These are phyloP conservation scores for Psilocybe mexicana DNA, from an alignment of 1,284 basidiomycete genomes.

Conservation along the genomic window DNA sequence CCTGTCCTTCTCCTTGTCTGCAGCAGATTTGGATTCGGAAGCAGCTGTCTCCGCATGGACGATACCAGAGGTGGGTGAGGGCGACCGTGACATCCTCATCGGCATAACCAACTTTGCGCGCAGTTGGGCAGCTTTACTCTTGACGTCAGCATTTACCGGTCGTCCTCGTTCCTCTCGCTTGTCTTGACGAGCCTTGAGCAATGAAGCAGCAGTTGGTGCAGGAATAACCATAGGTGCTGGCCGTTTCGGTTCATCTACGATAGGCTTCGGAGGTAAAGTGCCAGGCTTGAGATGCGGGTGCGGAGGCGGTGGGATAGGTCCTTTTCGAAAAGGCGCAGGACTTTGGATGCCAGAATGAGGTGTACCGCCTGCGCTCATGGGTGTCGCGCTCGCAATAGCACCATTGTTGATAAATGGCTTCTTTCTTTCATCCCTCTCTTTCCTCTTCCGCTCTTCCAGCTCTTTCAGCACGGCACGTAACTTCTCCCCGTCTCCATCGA, in stretches of 20 bases:
- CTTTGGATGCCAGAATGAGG: slow-evolving; percentile 18
- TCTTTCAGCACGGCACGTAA: slow-evolving; percentile 61
- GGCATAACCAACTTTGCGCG: slow-evolving; percentile 1
- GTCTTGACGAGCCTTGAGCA: slow-evolving; percentile 10
- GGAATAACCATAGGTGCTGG: background rate
- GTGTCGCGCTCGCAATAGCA: slow-evolving; percentile 6
- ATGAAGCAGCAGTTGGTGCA: background rate
- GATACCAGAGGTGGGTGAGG: slow-evolving; percentile 11
- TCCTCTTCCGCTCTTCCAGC: slow-evolving; percentile 54
- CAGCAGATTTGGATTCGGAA: slow-evolving; percentile 19
- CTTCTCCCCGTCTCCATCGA: slow-evolving; percentile 62
- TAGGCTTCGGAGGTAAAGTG: slow-evolving; percentile 1
- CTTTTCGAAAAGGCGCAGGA: slow-evolving; percentile 16
- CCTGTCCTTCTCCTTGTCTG: slow-evolving; percentile 35
- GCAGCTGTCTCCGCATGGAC: background rate
- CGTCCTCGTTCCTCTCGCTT: background rate
- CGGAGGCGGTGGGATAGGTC: background rate
- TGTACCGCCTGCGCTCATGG: slow-evolving; percentile 17
- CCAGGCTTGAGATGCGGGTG: background rate
- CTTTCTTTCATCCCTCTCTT: slow-evolving; percentile 50
- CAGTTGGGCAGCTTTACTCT: background rate
- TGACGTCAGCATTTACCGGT: background rate
- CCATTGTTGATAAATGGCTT: slow-evolving; percentile 22
- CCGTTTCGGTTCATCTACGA: background rate
- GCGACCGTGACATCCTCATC: slow-evolving; percentile 19